Evolutionary conservation across 345 rosid species (phyloP).

Genomic region (Brassica rapa): DNA sequence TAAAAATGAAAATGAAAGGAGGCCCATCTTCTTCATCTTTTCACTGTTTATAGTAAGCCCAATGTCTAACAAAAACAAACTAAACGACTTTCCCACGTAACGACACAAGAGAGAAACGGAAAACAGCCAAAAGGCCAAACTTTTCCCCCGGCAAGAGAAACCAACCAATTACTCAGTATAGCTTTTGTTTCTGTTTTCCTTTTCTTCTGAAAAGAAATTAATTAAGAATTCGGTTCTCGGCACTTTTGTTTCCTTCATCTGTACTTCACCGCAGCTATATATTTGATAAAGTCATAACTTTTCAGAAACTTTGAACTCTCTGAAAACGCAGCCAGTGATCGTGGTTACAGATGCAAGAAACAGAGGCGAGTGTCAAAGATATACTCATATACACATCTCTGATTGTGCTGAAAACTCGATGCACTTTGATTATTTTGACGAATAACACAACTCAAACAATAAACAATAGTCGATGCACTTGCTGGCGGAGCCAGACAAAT

Average conservation of each 20-base stretch:
- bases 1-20: background rate
- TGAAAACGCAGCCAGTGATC: background rate
- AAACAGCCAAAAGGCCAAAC: background rate
- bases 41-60: conserved; percentile 17
- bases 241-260: conserved; percentile 9
- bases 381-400: conserved; percentile 15
- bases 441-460: background rate
- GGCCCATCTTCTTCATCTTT: conserved; percentile 7
- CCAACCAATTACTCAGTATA: background rate
- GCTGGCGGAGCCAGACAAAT: too few relatives aligned
- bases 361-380: conserved; percentile 20
- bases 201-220: background rate
- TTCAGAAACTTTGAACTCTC: background rate
- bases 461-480: conserved; percentile 8
- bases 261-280: background rate
- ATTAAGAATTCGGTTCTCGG: conserved; percentile 11
- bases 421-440: background rate
- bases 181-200: background rate
- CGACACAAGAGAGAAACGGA: conserved; percentile 7
- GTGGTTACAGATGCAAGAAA: conserved; percentile 18
- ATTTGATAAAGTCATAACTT: background rate
- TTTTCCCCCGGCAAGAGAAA: conserved; percentile 35
- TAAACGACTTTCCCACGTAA: background rate
- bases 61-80: background rate
- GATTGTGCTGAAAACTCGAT: background rate